phyloP scores from a whole-genome alignment of 495 filamentous ascomycete genomes.

The Trichoderma reesei region DNA sequence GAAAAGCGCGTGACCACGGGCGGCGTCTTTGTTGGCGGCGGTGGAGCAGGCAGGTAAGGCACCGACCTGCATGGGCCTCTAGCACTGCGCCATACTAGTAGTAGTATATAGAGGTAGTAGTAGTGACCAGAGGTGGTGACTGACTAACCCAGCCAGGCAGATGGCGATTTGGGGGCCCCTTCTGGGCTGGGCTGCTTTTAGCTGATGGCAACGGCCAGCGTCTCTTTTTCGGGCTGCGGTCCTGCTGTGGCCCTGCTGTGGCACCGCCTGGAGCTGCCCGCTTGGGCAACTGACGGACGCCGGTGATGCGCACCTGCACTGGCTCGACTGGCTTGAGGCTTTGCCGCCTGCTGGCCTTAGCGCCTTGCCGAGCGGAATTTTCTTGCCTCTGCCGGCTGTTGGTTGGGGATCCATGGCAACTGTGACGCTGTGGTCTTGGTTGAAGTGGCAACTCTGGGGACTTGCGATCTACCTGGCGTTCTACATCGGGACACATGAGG shows the following conservation, averaged over 20 bases:
- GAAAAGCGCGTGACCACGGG: slow-evolving; percentile 9
- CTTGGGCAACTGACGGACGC: not conserved
- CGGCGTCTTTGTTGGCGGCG: not conserved
- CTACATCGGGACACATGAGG: too few species aligned
- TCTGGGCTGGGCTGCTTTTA: too few species aligned
- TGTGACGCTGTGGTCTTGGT: too few species aligned
- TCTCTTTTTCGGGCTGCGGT: not conserved
- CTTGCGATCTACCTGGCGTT: too few species aligned
- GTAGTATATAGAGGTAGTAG: too few species aligned
- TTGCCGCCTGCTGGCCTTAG: not conserved
- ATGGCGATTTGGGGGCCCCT: not conserved
- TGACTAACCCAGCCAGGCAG: not conserved
- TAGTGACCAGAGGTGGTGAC: too few species aligned
- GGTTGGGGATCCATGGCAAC: not conserved
- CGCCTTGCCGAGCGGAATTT: not conserved
- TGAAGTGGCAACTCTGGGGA: too few species aligned
- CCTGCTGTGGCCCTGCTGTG: not conserved
- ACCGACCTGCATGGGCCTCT: not conserved
- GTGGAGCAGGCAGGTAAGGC: not conserved
- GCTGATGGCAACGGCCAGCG: not conserved
- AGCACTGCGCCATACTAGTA: too few species aligned
- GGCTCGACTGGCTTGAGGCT: not conserved
- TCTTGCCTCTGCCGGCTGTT: not conserved
- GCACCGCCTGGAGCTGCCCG: not conserved
- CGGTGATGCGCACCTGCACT: not conserved